Conservation (phyloP, 1,284 basidiomycete species). For the Caloboletus firmus region DNA sequence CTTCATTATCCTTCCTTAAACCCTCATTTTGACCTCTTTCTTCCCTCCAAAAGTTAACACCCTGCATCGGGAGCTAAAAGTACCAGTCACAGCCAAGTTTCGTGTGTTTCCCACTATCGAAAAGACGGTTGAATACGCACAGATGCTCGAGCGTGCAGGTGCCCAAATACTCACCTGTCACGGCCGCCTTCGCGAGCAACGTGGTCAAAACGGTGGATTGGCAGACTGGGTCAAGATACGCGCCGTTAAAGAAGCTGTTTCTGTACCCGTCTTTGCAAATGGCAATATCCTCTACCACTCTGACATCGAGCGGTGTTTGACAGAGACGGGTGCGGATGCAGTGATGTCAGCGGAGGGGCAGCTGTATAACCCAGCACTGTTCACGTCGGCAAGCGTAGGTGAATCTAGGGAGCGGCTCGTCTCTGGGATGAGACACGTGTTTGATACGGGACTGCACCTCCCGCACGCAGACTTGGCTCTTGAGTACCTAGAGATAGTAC, state of each 20-base stretch:
- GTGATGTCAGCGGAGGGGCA: conserved; percentile 97
- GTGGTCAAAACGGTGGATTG: conserved; percentile 79
- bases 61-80: conserved; percentile 77
- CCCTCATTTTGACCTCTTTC: background rate
- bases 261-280: conserved; percentile 94
- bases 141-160: conserved; percentile 92
- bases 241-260: conserved; percentile 85
- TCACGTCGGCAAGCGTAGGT: conserved; percentile 36
- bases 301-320: conserved; percentile 79
- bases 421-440: background rate
- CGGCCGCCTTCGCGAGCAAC: conserved; percentile 88
- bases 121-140: conserved; percentile 90
- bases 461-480: conserved; percentile 68
- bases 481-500: conserved; percentile 87
- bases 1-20: background rate
- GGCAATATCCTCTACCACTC: conserved; percentile 90
- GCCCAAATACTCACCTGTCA: conserved; percentile 96
- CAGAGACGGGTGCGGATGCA: conserved; percentile 83
- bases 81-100: conserved; percentile 97
- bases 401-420: background rate
- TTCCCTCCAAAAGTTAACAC: conserved; percentile 57
- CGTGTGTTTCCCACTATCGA: conserved; percentile 85
- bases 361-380: conserved; percentile 90
- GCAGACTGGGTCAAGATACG: conserved; percentile 86
- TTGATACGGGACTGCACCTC: conserved; percentile 53